A percentile compares a stretch with the other conserved stretches of the same genome.
phyloP scores from a whole-genome alignment of 1,284 basidiomycete genomes.

The Gymnopus androsaceus region DNA sequence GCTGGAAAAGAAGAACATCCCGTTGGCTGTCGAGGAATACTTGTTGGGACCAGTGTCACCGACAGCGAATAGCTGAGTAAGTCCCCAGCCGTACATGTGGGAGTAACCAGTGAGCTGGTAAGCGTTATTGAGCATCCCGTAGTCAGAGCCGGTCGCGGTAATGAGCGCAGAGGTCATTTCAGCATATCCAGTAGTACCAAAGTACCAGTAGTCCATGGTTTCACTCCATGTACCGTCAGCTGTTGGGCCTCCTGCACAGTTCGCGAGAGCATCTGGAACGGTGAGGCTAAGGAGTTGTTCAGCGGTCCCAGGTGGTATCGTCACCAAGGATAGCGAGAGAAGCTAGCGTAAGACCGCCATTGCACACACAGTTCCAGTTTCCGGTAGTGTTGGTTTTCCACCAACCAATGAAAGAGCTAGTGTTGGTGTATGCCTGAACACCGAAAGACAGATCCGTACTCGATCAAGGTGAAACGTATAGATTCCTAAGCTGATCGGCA shows the following conservation, averaged over 20 bases:
- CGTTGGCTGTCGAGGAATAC: constrained; percentile 80
- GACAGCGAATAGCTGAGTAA: constrained; percentile 88
- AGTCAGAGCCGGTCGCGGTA: constrained; percentile 85
- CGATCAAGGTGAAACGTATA: constrained; percentile 78
- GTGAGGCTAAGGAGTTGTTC: constrained; percentile 67
- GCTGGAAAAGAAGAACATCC: constrained; percentile 72
- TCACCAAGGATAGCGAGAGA: constrained; percentile 89
- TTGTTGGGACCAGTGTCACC: constrained; percentile 98
- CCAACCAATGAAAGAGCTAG: constrained; percentile 54
- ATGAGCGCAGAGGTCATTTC: constrained; percentile 86
- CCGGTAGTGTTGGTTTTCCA: constrained; percentile 62
- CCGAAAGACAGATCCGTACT: constrained; percentile 78
- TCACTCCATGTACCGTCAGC: constrained; percentile 94
- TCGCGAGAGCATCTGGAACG: constrained; percentile 73
- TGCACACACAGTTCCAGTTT: constrained; percentile 99
- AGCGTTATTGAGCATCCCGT: constrained; percentile 67
- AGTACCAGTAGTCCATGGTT: constrained; percentile 96
- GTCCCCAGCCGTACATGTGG: constrained; percentile 90
- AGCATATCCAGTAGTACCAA: constrained; percentile 91
- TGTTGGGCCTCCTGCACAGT: constrained; percentile 71
- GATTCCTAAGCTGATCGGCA: constrained; percentile 66
- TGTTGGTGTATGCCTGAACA: constrained; percentile 48
- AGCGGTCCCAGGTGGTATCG: constrained; percentile 78
- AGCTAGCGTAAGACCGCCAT: constrained; percentile 86
- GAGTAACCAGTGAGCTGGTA: constrained; percentile 79